phyloP scores from a whole-genome alignment of 2,329 filamentous ascomycete genomes.

The Curvularia sp. region DNA sequence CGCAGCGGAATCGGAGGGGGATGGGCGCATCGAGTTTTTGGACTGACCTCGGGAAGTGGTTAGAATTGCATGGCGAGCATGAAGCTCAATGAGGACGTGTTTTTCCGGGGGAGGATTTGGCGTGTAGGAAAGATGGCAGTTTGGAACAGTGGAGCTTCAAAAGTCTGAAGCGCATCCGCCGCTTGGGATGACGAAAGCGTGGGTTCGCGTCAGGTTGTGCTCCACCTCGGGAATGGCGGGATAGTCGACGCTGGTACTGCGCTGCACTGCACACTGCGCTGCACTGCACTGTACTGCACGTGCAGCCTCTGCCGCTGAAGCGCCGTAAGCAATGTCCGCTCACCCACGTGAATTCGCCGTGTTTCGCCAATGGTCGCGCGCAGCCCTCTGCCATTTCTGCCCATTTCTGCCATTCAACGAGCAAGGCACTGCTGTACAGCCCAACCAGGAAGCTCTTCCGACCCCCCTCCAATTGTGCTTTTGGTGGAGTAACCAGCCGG shows the following conservation, averaged over 20 bases:
- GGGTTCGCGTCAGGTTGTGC: slow-evolving; percentile 16
- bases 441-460: slow-evolving; percentile 10
- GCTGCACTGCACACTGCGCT: neutral
- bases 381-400: neutral
- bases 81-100: slow-evolving; percentile 16
- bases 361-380: slow-evolving; percentile 5
- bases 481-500: slow-evolving; percentile 11
- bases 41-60: slow-evolving; percentile 20
- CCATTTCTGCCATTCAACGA: neutral
- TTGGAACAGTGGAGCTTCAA: slow-evolving; percentile 26
- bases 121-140: slow-evolving; percentile 15
- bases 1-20: slow-evolving; percentile 23
- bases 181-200: slow-evolving; percentile 19
- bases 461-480: slow-evolving; percentile 1
- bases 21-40: neutral
- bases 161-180: slow-evolving; percentile 26
- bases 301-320: slow-evolving; percentile 7
- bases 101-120: slow-evolving; percentile 22
- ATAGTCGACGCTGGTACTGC: slow-evolving; percentile 6
- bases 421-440: neutral
- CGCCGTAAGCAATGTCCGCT: neutral
- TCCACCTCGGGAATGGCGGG: slow-evolving; percentile 24
- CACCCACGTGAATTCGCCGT: slow-evolving; percentile 4
- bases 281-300: neutral
- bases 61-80: slow-evolving; percentile 27